Evolutionary conservation across 257 asterid species (phyloP), one percentile per base, ranked within the genome.

Genomic region (Capsicum pubescens): DNA sequence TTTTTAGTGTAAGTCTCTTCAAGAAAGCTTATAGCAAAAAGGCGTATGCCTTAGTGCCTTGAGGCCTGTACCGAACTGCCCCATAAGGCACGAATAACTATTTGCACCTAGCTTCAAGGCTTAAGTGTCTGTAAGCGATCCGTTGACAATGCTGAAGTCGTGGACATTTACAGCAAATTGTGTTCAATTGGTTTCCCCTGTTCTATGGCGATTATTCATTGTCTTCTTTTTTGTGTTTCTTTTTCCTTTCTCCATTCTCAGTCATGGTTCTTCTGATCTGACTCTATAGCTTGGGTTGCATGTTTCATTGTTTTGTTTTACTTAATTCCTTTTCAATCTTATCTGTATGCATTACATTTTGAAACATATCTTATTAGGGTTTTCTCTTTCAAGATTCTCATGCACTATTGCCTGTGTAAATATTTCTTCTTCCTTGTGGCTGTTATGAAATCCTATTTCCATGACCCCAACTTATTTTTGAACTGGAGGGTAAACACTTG

Each of bases 261-360:
- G 54, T 68, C 77, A 68, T 39, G 32, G 32, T 68, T 36, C 52
- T 69, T 69, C 54, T 69, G 54, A n/a, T 69, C 77, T 8, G 74
- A 69, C 54, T 69, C 54, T 15, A 69, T 42, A 68, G 14, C 76
- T 4, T 69, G 54, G 26, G 26, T 68, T 39, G 39, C 39, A 39
- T 69, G 54, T 39, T 39, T 39, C 54, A 36, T 68, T 36, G 19
- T 36, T 68, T 15, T 67, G 15, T 35, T 69, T 48, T 68, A 8
- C 54, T 39, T 16, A 39, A 69, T 39, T 69, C 26, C 55, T 70
- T 44, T 42, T 44, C 57, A 44, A 71, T 11, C 57, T 17, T 5
- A 39, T 71, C 32, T 44, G 36, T 71, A 71, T 71, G 79, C 56
- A 71, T 71, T 71, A 71, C 57, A 44, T 71, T 44, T 19, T 71